Evolutionary conservation across 1,284 basidiomycete species (phyloP).

Genomic region (Gymnopus androsaceus): DNA sequence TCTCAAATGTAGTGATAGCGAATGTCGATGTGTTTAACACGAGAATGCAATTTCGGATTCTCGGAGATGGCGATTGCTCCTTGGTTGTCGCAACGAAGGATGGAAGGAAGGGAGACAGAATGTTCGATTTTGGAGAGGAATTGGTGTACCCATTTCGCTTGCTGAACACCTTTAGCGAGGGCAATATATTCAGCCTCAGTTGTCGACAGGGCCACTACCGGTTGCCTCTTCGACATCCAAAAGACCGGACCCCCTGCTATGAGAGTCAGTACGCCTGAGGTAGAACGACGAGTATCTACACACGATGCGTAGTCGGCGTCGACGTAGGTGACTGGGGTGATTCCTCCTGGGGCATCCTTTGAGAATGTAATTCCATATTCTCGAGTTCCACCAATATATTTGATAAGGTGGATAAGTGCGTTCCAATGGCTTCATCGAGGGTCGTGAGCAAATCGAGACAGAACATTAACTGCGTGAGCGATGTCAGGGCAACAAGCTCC

Average conservation of each 20-base stretch:
- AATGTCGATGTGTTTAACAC: slow-evolving; percentile 13
- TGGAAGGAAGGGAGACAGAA: slow-evolving; percentile 20
- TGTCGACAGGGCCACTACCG: slow-evolving; percentile 34
- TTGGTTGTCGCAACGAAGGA: slow-evolving; percentile 38
- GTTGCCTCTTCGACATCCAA: slow-evolving; percentile 34
- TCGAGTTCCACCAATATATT: slow-evolving; percentile 33
- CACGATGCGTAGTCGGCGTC: slow-evolving; percentile 39
- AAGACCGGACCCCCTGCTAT: slow-evolving; percentile 32
- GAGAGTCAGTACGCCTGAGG: slow-evolving; percentile 31
- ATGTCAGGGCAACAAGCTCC: slow-evolving; percentile 33
- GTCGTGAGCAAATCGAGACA: slow-evolving; percentile 28
- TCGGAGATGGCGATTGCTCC: slow-evolving; percentile 27
- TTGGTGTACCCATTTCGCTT: slow-evolving; percentile 34
- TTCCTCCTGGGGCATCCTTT: background rate
- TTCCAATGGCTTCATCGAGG: slow-evolving; percentile 32
- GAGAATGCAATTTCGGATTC: background rate
- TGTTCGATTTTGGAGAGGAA: slow-evolving; percentile 31
- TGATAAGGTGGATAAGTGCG: slow-evolving; percentile 30
- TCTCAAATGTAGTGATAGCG: background rate
- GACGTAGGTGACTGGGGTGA: slow-evolving; percentile 33
- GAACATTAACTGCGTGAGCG: slow-evolving; percentile 28
- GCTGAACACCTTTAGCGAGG: slow-evolving; percentile 25
- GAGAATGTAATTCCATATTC: slow-evolving; percentile 29
- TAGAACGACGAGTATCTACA: slow-evolving; percentile 29
- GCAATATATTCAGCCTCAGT: slow-evolving; percentile 43